These are phyloP conservation scores for Populus nigra DNA, from an alignment of 345 rosid genomes.

Conservation along the genomic window DNA sequence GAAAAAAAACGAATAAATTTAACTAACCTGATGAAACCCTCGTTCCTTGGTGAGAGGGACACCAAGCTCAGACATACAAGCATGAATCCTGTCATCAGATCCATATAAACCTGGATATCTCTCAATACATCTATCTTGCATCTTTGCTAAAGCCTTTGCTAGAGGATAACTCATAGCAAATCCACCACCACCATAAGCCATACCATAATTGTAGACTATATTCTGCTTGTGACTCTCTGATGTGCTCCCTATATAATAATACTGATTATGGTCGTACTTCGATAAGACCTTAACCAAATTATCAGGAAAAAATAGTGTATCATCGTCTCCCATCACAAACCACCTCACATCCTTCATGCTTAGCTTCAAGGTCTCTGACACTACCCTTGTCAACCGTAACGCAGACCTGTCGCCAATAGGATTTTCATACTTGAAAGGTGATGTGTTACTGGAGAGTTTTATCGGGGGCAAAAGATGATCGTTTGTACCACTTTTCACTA, in stretches of 20 bases:
- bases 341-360: slow-evolving; percentile 54
- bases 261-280: slow-evolving; percentile 63
- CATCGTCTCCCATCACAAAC: slow-evolving; percentile 92
- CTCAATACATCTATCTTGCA: slow-evolving; percentile 65
- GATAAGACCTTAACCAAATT: slow-evolving; percentile 60
- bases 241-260: slow-evolving; percentile 61
- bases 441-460: slow-evolving; percentile 50
- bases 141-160: slow-evolving; percentile 52
- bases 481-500: slow-evolving; percentile 21
- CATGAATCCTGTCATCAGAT: slow-evolving; percentile 81
- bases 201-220: slow-evolving; percentile 54
- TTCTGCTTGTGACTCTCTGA: slow-evolving; percentile 86
- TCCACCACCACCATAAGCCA: slow-evolving; percentile 96
- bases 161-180: slow-evolving; percentile 73
- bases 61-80: slow-evolving; percentile 87
- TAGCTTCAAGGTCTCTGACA: slow-evolving; percentile 58
- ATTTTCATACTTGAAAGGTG: slow-evolving; percentile 34
- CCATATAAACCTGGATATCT: slow-evolving; percentile 64
- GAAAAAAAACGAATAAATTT: not conserved
- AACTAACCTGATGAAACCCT: slow-evolving; percentile 82
- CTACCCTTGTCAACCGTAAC: slow-evolving; percentile 37
- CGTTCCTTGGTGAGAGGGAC: slow-evolving; percentile 67
- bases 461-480: slow-evolving; percentile 38
- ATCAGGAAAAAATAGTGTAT: slow-evolving; percentile 66
- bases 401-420: slow-evolving; percentile 43